Base-by-base conservation (phyloP, 1,284 basidiomycete species). In the Phylloporus gajari region DNA sequence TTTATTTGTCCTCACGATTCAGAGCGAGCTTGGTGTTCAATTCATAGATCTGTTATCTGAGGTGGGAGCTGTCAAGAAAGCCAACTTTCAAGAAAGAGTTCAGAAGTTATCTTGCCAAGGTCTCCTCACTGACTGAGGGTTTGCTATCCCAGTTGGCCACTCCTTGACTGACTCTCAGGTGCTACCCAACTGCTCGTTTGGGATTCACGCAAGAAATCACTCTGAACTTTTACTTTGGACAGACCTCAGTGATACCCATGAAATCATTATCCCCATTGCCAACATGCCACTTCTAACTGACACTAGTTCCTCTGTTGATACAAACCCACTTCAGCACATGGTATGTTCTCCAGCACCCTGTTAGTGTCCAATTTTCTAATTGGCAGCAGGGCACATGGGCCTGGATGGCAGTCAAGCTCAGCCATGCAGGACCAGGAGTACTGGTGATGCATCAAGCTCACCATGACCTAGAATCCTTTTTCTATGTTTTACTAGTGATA, bases 61-160 rank as follows among this genome's bases (percentile, higher is more conserved):
- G 11, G 51, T 53, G n/a, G 51, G n/a, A n/a, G 51, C 25, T 21
- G 51, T n/a, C 12, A n/a, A n/a, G 51, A 53, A 11, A 13, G 23
- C 51, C n/a, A n/a, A 48, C 8, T 8, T 48, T 23, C 46, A 12
- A n/a, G 51, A n/a, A 53, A 48, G 23, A 21, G 23, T 71, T 12
- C 40, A 46, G 21, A 53, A 7, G 1, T 13, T 74, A 1, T 25
- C 67, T 6, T 30, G 27, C 38, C 11, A n/a, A 48, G 72, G 69
- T 27, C 65, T 69, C 21, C 56, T 74, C 0, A 42, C 27, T 3
- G 62, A 74, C 38, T 74, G 72, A 67, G 69, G 65, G 1, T 74
- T 65, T n/a, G 61, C 35, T 1, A 23, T 74, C 35, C 65, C 59
- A 13, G 30, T n/a, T 0, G 25, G 8, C 13, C n/a, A 30, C 30